Conservation (phyloP, 352 stramenopile species). For the Phytophthora capsici region DNA sequence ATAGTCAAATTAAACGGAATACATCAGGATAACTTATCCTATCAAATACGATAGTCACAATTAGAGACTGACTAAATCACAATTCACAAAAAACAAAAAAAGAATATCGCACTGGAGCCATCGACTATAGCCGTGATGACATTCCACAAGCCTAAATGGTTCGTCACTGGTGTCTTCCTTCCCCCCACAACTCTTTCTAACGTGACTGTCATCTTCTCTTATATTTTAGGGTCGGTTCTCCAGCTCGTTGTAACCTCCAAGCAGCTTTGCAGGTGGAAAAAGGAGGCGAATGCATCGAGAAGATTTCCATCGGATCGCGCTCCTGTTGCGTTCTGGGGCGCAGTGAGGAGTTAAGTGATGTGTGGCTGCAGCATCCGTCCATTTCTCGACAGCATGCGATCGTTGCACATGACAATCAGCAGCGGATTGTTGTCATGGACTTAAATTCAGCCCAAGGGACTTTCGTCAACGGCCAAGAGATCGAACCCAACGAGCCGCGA, state of each 20-base stretch:
- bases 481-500: constrained; percentile 53
- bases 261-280: constrained; percentile 65
- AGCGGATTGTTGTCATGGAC: constrained; percentile 68
- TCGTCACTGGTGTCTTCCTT: constrained; percentile 1
- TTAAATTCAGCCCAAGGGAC: constrained; percentile 86
- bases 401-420: constrained; percentile 70
- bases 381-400: constrained; percentile 85
- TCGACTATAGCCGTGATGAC: constrained; percentile 22
- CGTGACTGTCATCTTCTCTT: neutral
- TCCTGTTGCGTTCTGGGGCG: constrained; percentile 79
- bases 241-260: constrained; percentile 47
- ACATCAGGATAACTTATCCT: too few species aligned
- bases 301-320: constrained; percentile 51
- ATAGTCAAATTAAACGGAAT: too few species aligned
- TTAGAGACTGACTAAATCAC: too few species aligned
- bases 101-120: too few species aligned
- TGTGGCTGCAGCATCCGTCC: constrained; percentile 78
- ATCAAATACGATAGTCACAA: too few species aligned
- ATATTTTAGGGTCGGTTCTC: constrained; percentile 52
- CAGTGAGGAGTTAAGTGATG: constrained; percentile 79
- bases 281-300: constrained; percentile 47
- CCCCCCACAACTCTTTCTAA: neutral
- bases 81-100: too few species aligned
- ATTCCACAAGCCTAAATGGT: constrained; percentile 33
- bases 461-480: constrained; percentile 77